These are phyloP conservation scores for Mentha longifolia DNA, from an alignment of 257 asterid genomes.

Conservation along the genomic window DNA sequence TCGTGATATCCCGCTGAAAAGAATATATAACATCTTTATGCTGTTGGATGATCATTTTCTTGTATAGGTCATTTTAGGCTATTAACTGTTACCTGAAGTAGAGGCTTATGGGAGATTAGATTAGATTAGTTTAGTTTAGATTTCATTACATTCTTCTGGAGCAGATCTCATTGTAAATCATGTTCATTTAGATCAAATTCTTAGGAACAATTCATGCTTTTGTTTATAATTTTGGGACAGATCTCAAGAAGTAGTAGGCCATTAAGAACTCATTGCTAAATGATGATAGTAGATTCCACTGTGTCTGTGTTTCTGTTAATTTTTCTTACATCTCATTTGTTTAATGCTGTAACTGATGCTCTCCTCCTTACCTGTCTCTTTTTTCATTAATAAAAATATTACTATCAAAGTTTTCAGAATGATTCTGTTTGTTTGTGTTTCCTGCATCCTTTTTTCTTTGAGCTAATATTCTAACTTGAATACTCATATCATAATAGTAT, in stretches of 20 bases:
- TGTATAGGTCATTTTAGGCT: too few relatives aligned
- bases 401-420: not conserved
- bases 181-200: not conserved
- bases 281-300: conserved; percentile 3
- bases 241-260: conserved; percentile 13
- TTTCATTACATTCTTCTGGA: conserved; percentile 31
- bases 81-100: not conserved
- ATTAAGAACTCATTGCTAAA: conserved; percentile 8
- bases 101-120: not conserved
- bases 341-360: conserved; percentile 15
- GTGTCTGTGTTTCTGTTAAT: conserved; percentile 1
- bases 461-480: not conserved
- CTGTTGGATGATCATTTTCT: not conserved
- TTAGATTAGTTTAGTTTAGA: conserved; percentile 12
- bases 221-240: conserved; percentile 7
- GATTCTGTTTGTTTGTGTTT: conserved; percentile 8
- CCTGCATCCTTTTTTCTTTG: not conserved
- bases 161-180: conserved; percentile 24
- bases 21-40: not conserved
- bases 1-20: conserved; percentile 10
- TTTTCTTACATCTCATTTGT: conserved; percentile 17
- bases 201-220: not conserved
- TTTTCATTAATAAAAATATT: not conserved
- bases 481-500: not conserved
- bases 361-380: conserved; percentile 18